Conservation (phyloP, 257 asterid species). For the Sherardia arvensis region DNA sequence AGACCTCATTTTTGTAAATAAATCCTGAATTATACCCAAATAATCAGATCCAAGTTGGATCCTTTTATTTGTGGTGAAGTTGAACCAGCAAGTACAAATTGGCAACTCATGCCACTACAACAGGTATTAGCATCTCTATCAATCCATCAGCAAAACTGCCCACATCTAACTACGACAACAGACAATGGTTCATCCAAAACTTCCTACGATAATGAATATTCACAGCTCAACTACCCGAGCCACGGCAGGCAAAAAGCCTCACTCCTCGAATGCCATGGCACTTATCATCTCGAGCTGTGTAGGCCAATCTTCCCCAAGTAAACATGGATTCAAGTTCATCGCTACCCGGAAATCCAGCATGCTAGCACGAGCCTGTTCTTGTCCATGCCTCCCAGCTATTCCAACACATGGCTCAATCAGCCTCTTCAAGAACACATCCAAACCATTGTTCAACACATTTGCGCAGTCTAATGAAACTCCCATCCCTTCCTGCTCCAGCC, state of each 20-base stretch:
- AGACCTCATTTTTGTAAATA: neutral
- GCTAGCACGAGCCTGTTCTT: conserved; percentile 18
- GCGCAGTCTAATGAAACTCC: conserved; percentile 59
- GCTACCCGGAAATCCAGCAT: conserved; percentile 70
- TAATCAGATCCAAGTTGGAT: neutral
- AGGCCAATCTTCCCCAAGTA: conserved; percentile 77
- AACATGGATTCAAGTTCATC: conserved; percentile 54
- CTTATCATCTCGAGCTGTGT: conserved; percentile 61
- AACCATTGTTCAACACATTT: conserved; percentile 48
- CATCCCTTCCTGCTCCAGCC: conserved; percentile 56
- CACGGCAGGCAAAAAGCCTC: conserved; percentile 3
- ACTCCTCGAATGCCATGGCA: conserved; percentile 22
- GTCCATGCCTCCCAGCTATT: conserved; percentile 36
- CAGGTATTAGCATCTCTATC: conserved; percentile 21
- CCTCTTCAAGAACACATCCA: conserved; percentile 61
- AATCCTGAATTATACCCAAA: conserved; percentile 1
- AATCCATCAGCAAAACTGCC: conserved; percentile 20
- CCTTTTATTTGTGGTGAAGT: neutral
- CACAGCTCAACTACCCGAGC: conserved; percentile 21
- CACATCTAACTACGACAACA: conserved; percentile 27
- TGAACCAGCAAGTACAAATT: neutral
- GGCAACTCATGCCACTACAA: neutral
- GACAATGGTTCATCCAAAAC: conserved; percentile 11
- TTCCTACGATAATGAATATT: conserved; percentile 28
- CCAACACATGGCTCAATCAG: conserved; percentile 55